Percentiles rank a stretch among this genome's conserved stretches.
These are phyloP conservation scores for Cordyceps farinosa DNA, from an alignment of 2,329 filamentous ascomycete genomes.

Conservation along the genomic window DNA sequence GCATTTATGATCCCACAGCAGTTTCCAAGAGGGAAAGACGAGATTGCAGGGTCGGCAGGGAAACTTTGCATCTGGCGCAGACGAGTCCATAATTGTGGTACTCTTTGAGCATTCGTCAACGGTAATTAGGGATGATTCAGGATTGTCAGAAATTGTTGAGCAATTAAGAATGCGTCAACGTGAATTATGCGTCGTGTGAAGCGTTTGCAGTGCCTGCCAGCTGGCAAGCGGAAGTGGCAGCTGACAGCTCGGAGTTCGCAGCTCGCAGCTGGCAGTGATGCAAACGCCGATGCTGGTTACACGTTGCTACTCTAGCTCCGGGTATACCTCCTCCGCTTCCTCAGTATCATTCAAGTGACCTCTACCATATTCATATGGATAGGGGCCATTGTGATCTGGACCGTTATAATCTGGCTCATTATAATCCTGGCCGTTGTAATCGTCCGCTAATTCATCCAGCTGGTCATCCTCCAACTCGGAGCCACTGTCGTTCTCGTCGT, in stretches of 20 bases:
- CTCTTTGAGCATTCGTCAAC: neutral
- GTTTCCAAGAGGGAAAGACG: constrained; percentile 26
- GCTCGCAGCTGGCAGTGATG: neutral
- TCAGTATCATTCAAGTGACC: neutral
- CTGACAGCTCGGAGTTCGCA: neutral
- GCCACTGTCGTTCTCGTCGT: constrained; percentile 16
- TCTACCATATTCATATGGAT: neutral
- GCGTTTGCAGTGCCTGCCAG: neutral
- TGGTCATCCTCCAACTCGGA: constrained; percentile 10
- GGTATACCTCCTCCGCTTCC: neutral
- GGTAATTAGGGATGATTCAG: neutral
- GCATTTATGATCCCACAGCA: constrained; percentile 30
- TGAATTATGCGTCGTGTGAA: neutral
- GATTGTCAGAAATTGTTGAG: neutral
- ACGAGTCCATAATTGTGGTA: neutral
- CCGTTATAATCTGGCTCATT: neutral
- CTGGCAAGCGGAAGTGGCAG: neutral
- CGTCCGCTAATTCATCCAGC: neutral
- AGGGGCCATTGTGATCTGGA: neutral
- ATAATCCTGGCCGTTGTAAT: neutral
- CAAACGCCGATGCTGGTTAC: neutral
- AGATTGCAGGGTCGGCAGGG: constrained; percentile 31
- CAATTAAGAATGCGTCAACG: neutral
- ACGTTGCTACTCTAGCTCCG: constrained; percentile 1
- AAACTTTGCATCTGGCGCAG: constrained; percentile 17